Conservation (phyloP, 371 early-diverging fungal species). For the Rhizopus arrhizus region DNA sequence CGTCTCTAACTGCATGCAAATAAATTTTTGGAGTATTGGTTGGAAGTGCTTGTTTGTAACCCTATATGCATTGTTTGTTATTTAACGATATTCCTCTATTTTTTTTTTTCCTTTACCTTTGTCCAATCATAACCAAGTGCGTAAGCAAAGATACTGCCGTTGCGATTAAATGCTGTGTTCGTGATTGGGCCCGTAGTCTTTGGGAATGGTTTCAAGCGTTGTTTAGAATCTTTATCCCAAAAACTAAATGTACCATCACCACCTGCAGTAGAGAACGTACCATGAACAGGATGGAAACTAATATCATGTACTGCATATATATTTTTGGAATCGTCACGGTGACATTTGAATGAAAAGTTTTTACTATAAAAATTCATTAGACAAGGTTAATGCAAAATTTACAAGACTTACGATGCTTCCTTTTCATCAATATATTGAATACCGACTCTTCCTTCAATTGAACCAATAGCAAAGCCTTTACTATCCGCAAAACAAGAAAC, state of each 20-base stretch:
- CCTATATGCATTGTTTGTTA: constrained; percentile 25
- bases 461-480: constrained; percentile 86
- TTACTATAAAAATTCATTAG: constrained; percentile 38
- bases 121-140: constrained; percentile 97
- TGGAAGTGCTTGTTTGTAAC: constrained; percentile 56
- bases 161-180: constrained; percentile 81
- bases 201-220: constrained; percentile 74
- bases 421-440: constrained; percentile 90
- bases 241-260: constrained; percentile 90
- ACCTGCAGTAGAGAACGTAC: constrained; percentile 92
- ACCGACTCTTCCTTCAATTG: constrained; percentile 92
- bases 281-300: constrained; percentile 83
- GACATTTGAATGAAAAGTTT: constrained; percentile 95
- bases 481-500: constrained; percentile 78
- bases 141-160: constrained; percentile 92
- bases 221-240: constrained; percentile 95
- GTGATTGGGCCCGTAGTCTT: constrained; percentile 72
- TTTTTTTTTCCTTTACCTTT: constrained; percentile 64
- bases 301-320: constrained; percentile 86
- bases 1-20: constrained; percentile 77
- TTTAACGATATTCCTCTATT: too few species aligned
- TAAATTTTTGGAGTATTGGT: constrained; percentile 63
- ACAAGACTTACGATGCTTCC: constrained; percentile 63
- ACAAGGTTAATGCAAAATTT: neutral
- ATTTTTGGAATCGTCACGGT: constrained; percentile 74